Evolutionary conservation across 108 stramenopile genomes (phyloP), one percentile per base, ranked within the genome.

Genomic region (Phaeodactylum tricornutum): DNA sequence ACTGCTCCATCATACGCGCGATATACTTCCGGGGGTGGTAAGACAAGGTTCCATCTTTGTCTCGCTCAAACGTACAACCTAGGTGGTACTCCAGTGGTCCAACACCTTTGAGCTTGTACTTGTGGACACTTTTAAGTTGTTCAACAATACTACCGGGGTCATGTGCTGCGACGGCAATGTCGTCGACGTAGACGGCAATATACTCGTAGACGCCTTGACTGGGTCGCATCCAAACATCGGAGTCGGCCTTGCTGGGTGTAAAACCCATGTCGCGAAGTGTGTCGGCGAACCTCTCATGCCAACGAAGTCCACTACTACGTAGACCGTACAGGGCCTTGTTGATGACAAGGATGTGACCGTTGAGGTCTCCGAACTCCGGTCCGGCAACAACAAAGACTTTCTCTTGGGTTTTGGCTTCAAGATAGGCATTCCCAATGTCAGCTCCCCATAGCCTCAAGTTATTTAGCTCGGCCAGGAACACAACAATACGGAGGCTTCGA

Each of bases 261-360:
- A 69, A 74, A 0, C 64, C 68, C 11, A 71, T 26, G 19, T 61
- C 15, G 8, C 56, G 26, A 64, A 71, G 21, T 4, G 26, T 43
- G 23, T 53, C 52, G 5, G 52, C 23, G 20, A 42, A 6, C 14
- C 19, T 2, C 4, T 50, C 49, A 3, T n/a, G 19, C 44, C 44
- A 45, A 4, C 22, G 44, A 3, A 9, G 2, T 4, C 44, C 22
- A 22, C 12, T 46, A n/a, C 38, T 44, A 0, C 50, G 50, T 7
- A 61, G 26, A 12, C 59, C 59, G 20, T 61, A 61, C 1, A 61
- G 40, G 0, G 59, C 59, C 27, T 53, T 53, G 40, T 3, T 0
- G 21, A 61, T 44, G 21, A 49, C 1, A 0, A 64, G 29, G n/a
- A 50, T 24, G 8, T 49, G 56, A 0, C 52, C 59, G 12, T 4